Conservation (phyloP, 371 early-diverging fungal species). For the Circinella umbellata region DNA sequence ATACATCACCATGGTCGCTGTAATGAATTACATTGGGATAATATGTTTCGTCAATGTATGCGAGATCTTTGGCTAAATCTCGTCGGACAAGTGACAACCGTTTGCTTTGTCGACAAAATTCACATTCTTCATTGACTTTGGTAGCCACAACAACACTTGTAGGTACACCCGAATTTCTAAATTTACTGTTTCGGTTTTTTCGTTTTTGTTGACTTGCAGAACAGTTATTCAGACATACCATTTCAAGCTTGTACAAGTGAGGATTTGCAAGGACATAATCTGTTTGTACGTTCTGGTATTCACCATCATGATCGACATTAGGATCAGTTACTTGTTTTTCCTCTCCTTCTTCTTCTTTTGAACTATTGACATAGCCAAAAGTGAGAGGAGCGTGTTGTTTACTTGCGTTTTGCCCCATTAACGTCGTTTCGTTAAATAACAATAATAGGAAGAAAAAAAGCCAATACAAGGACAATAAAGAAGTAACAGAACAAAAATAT, state of each 20-base stretch:
- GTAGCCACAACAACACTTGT: conserved; percentile 25
- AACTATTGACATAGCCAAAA: conserved; percentile 39
- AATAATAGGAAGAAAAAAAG: too few relatives aligned
- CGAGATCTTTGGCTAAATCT: conserved; percentile 39
- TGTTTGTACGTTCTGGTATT: conserved; percentile 9
- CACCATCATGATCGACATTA: not conserved
- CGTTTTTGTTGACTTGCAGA: not conserved
- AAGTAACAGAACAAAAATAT: too few relatives aligned
- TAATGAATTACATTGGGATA: conserved; percentile 39
- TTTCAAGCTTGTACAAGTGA: conserved; percentile 41
- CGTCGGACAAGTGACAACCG: conserved; percentile 36
- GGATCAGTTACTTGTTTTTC: not conserved
- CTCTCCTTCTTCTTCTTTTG: conserved; percentile 15
- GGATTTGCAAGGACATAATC: conserved; percentile 43
- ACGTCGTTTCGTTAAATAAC: too few relatives aligned
- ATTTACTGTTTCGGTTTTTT: not conserved
- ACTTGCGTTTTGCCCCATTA: conserved; percentile 41
- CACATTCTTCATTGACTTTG: conserved; percentile 26
- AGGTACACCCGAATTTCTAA: not conserved
- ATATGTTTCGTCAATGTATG: conserved; percentile 49
- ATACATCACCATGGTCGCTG: conserved; percentile 15
- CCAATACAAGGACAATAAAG: too few relatives aligned
- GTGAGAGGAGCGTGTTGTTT: conserved; percentile 43
- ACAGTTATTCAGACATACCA: conserved; percentile 30
- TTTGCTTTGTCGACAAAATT: conserved; percentile 32